Conservation (phyloP, 2,329 filamentous ascomycete genomes). For the Aspergillus sp. region DNA sequence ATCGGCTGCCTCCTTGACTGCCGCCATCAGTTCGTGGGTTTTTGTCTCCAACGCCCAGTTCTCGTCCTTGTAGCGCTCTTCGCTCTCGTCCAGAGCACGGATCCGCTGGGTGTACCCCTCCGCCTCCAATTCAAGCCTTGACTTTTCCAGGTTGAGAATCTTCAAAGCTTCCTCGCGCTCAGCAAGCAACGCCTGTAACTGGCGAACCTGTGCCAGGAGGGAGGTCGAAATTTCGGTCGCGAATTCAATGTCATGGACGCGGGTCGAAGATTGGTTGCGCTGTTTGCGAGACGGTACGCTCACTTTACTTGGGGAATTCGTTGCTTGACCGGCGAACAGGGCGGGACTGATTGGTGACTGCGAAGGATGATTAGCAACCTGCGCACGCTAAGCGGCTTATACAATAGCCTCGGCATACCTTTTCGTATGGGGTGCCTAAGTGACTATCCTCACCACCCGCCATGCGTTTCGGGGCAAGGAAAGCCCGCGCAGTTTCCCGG, state of each 20-base stretch:
- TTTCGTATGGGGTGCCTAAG: constrained; percentile 50
- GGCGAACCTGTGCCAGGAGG: constrained; percentile 87
- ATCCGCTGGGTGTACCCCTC: constrained; percentile 78
- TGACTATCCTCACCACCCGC: constrained; percentile 66
- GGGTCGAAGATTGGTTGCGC: constrained; percentile 83
- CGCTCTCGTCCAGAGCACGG: constrained; percentile 83
- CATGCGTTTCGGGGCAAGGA: constrained; percentile 78
- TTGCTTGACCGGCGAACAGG: constrained; percentile 81
- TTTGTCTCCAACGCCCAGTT: constrained; percentile 97
- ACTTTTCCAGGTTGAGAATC: constrained; percentile 71
- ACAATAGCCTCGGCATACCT: constrained; percentile 36
- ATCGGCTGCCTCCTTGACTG: constrained; percentile 74
- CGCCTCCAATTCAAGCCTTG: constrained; percentile 77
- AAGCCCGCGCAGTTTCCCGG: constrained; percentile 82
- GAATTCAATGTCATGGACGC: constrained; percentile 94
- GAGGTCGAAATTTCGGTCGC: constrained; percentile 98
- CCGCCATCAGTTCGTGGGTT: constrained; percentile 76
- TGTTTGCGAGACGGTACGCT: constrained; percentile 83
- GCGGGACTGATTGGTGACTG: constrained; percentile 71
- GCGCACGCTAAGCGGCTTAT: constrained; percentile 2
- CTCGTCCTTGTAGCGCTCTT: constrained; percentile 95
- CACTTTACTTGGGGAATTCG: constrained; percentile 84
- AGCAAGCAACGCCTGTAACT: constrained; percentile 78
- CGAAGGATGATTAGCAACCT: constrained; percentile 10
- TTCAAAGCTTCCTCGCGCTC: constrained; percentile 88